Conservation (phyloP, 495 filamentous ascomycete species). For the Tuber indicum region DNA sequence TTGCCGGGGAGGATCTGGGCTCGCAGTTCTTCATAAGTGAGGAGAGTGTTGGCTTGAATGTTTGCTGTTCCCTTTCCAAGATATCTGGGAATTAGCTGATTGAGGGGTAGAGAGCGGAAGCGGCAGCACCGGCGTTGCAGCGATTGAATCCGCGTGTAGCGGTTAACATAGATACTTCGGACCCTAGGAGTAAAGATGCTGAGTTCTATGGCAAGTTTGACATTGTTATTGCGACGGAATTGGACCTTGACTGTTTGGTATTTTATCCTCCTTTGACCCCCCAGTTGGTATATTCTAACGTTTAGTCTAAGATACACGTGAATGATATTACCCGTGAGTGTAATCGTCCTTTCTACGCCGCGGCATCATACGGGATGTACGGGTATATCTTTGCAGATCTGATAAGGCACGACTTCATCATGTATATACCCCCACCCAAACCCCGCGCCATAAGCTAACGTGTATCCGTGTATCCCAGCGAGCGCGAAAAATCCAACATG, state of each 20-base stretch:
- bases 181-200: slow-evolving; percentile 57
- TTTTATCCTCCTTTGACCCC: slow-evolving; percentile 26
- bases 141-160: slow-evolving; percentile 86
- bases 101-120: slow-evolving; percentile 59
- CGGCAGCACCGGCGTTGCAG: slow-evolving; percentile 68
- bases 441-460: slow-evolving; percentile 6
- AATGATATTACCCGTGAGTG: slow-evolving; percentile 75
- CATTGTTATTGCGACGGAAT: slow-evolving; percentile 84
- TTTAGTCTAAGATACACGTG: slow-evolving; percentile 45
- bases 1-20: slow-evolving; percentile 75
- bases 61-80: slow-evolving; percentile 47
- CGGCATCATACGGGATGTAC: slow-evolving; percentile 80
- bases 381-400: slow-evolving; percentile 93
- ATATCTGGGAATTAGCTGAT: background rate
- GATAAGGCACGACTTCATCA: slow-evolving; percentile 76
- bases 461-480: slow-evolving; percentile 43
- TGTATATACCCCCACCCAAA: slow-evolving; percentile 10
- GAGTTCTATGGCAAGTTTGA: slow-evolving; percentile 73
- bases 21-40: slow-evolving; percentile 82
- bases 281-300: background rate
- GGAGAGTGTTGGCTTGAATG: slow-evolving; percentile 65
- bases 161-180: slow-evolving; percentile 60
- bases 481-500: slow-evolving; percentile 73
- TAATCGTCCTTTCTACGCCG: slow-evolving; percentile 77
- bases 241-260: slow-evolving; percentile 64